Percentiles rank a stretch among this genome's conserved stretches.
Evolutionary conservation across 345 rosid species (phyloP).

Genomic region (Gossypium longicalyx): DNA sequence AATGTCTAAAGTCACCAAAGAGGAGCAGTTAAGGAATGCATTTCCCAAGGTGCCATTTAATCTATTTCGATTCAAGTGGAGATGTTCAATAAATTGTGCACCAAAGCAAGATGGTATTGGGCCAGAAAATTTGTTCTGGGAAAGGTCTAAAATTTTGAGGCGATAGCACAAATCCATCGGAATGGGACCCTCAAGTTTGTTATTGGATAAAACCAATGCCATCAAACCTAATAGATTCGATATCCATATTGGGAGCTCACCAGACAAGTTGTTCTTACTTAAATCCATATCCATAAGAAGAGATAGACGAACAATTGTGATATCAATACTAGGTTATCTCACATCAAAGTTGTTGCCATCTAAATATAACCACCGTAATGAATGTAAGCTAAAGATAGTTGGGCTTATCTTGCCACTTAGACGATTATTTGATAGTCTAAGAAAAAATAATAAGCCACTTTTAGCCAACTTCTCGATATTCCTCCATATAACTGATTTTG

Average conservation of each 20-base stretch:
- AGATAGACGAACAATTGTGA: background rate
- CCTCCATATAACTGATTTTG: constrained; percentile 6
- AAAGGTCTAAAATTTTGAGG: constrained; percentile 13
- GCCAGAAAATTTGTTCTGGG: background rate
- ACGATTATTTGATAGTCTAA: background rate
- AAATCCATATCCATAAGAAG: background rate
- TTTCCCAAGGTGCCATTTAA: background rate
- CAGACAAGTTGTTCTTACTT: background rate
- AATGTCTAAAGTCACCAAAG: background rate
- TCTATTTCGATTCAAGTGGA: background rate
- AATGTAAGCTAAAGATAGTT: background rate
- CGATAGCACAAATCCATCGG: background rate
- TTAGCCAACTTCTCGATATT: background rate
- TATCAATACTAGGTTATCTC: background rate
- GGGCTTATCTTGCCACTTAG: background rate
- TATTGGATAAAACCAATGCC: background rate
- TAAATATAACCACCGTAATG: background rate
- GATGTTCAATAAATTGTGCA: background rate
- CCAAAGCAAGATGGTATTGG: background rate
- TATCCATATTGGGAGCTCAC: background rate
- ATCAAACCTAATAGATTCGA: background rate
- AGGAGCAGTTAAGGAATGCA: background rate
- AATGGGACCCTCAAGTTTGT: background rate
- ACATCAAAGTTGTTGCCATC: background rate
- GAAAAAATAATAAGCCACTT: background rate